Base-by-base conservation (phyloP, 805 yeast genomes). In the Metschnikowia aberdeeniae region DNA sequence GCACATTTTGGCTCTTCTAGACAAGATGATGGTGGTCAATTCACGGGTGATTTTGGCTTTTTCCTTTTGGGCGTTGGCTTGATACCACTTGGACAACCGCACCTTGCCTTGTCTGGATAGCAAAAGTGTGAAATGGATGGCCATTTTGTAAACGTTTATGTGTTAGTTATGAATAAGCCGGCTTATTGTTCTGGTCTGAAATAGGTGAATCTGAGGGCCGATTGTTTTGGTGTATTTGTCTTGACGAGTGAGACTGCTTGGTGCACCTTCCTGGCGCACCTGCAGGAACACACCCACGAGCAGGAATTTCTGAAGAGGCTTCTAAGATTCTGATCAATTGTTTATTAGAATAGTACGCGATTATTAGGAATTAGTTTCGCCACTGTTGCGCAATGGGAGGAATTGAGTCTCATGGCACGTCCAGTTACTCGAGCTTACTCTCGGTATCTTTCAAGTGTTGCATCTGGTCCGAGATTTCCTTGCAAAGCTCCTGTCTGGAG, bases 81-180 rank as follows among this genome's bases (percentile, higher is more conserved):
- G 77, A 63, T 89, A 93, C 99, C 99, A 93, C 69, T 90, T 90
- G 31, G 95, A 80, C 30, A 95, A 76, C 56, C 99, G 76, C 28
- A 89, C 89, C 65, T 92, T 93, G 26, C 99, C 99, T 63, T 93
- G 99, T 55, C 97, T 80, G 11, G 97, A 90, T 12, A 92, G 76
- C 42, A 93, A 70, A 40, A 95, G 74, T 43, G 92, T 58, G 63
- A 86, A 95, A 55, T 85, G 85, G 47, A 93, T 77, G 9, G 85
- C 83, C 95, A 86, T 86, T 13, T 29, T 42, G 33, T 2, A 10
- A 20, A 5, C 10, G 13, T 5, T 35, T 28, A 19, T 34, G 26
- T 17, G 10, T 19, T 6, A 27, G 24, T 9, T 19, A 9, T 14
- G 9, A 17, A 11, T 22, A 19, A 9, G 14, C 32, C 8, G 31